A percentile compares a stretch with the other conserved stretches of the same genome.
Evolutionary conservation across 2,329 filamentous ascomycete species (phyloP).

Genomic region (Aureobasidium uvarum): DNA sequence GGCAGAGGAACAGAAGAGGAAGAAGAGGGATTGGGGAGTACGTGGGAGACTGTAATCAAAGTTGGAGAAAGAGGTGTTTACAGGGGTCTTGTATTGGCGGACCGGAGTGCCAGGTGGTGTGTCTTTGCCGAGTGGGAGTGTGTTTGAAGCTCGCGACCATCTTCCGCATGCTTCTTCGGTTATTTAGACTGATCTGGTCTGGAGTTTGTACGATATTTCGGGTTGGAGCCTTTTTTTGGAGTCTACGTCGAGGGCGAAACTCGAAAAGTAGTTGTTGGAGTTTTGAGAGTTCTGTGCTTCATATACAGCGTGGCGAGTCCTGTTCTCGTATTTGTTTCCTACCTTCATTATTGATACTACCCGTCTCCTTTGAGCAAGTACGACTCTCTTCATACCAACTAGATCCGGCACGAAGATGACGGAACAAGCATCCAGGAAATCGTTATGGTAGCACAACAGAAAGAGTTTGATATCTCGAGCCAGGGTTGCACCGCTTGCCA

Average conservation of each 20-base stretch:
- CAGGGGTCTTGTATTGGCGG: constrained; percentile 77
- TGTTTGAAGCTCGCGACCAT: constrained; percentile 37
- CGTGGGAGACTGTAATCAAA: constrained; percentile 90
- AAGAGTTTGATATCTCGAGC: neutral
- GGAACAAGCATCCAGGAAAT: too few relatives aligned
- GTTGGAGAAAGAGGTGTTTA: constrained; percentile 78
- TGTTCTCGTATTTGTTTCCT: too few relatives aligned
- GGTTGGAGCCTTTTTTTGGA: neutral
- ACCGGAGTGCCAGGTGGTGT: constrained; percentile 82
- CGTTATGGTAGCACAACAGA: too few relatives aligned
- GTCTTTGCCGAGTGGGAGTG: constrained; percentile 89
- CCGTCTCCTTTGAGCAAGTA: too few relatives aligned
- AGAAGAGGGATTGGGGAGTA: constrained; percentile 65
- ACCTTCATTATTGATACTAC: too few relatives aligned
- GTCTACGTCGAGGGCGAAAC: neutral
- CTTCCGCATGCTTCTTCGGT: neutral
- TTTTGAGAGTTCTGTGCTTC: neutral
- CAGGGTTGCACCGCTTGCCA: neutral
- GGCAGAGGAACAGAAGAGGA: constrained; percentile 51
- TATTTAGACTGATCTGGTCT: neutral
- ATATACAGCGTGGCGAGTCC: too few relatives aligned
- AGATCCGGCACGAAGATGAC: too few relatives aligned
- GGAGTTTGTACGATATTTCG: neutral
- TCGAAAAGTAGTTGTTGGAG: neutral
- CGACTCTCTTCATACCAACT: too few relatives aligned